Percentiles rank a stretch among this genome's conserved stretches.
Conservation (phyloP, 179 eudicot genomes). For the Spinacia oleracea region DNA sequence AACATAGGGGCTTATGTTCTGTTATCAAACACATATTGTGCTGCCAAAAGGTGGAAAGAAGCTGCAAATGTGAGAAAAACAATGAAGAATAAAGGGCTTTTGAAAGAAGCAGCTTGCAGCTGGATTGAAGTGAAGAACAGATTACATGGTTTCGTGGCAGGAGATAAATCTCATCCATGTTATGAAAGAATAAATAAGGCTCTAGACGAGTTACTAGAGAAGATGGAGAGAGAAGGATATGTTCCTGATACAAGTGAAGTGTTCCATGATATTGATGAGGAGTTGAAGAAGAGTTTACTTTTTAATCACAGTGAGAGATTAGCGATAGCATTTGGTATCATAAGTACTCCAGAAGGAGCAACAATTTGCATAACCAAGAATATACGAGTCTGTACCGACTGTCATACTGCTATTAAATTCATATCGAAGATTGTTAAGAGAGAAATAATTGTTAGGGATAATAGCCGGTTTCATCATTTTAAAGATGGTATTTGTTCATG, state of each 20-base stretch:
- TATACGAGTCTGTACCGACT: constrained; percentile 57
- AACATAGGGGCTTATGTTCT: constrained; percentile 52
- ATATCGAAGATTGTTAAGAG: constrained; percentile 45
- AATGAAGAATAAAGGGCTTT: constrained; percentile 46
- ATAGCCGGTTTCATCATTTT: constrained; percentile 54
- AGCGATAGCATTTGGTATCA: constrained; percentile 59
- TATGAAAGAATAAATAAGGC: constrained; percentile 44
- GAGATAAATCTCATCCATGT: constrained; percentile 62
- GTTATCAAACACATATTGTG: constrained; percentile 62
- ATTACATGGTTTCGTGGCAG: constrained; percentile 63
- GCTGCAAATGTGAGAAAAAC: constrained; percentile 50
- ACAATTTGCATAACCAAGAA: constrained; percentile 60
- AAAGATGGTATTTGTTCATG: constrained; percentile 53
- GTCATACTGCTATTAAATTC: constrained; percentile 58
- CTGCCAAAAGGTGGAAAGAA: constrained; percentile 61
- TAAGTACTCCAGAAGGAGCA: constrained; percentile 55
- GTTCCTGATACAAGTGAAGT: constrained; percentile 58
- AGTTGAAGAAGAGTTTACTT: constrained; percentile 47
- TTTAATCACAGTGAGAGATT: constrained; percentile 59
- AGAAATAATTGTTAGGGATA: constrained; percentile 53
- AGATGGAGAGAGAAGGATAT: constrained; percentile 68
- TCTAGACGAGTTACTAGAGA: constrained; percentile 42
- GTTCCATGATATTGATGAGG: constrained; percentile 63
- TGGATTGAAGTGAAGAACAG: constrained; percentile 68
- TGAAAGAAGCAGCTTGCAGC: constrained; percentile 68